A percentile compares a stretch with the other conserved stretches of the same genome.
These are phyloP conservation scores for Termitomyces sp. DNA, from an alignment of 768 basidiomycete species.

Conservation along the genomic window DNA sequence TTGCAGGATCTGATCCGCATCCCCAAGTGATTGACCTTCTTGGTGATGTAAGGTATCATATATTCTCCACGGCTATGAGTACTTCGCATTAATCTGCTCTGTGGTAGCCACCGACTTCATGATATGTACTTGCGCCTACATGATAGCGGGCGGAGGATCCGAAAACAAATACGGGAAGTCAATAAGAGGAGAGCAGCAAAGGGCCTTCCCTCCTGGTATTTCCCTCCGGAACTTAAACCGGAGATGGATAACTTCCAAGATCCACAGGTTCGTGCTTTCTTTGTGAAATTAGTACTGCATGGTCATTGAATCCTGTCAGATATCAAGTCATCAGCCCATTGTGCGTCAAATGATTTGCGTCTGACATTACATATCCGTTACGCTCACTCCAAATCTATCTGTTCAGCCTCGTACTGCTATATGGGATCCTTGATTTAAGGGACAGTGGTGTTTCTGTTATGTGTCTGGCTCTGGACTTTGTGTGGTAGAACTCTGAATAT, in stretches of 20 bases:
- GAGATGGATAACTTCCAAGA: slow-evolving; percentile 41
- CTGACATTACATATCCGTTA: too few relatives aligned
- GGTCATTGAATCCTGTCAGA: too few relatives aligned
- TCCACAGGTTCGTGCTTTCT: slow-evolving; percentile 26
- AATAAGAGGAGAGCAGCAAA: slow-evolving; percentile 19
- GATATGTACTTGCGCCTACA: slow-evolving; percentile 29
- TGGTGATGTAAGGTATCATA: slow-evolving; percentile 23
- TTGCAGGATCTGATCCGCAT: slow-evolving; percentile 27
- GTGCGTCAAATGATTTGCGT: too few relatives aligned
- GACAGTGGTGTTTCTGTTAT: too few relatives aligned
- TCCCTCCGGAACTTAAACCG: slow-evolving; percentile 9
- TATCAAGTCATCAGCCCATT: too few relatives aligned
- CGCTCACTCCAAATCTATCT: too few relatives aligned
- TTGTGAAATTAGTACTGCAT: too few relatives aligned
- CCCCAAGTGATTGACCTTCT: slow-evolving; percentile 30
- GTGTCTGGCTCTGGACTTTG: too few relatives aligned
- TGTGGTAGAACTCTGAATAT: too few relatives aligned
- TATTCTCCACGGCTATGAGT: not conserved
- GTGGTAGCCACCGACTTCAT: slow-evolving; percentile 33
- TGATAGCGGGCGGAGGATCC: slow-evolving; percentile 23
- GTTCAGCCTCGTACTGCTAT: too few relatives aligned
- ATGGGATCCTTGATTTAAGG: too few relatives aligned
- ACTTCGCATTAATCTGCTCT: not conserved
- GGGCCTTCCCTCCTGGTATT: slow-evolving; percentile 11
- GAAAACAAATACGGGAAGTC: slow-evolving; percentile 20